Base-by-base conservation (phyloP, 2,329 filamentous ascomycete species). In the Colletotrichum falcatum region DNA sequence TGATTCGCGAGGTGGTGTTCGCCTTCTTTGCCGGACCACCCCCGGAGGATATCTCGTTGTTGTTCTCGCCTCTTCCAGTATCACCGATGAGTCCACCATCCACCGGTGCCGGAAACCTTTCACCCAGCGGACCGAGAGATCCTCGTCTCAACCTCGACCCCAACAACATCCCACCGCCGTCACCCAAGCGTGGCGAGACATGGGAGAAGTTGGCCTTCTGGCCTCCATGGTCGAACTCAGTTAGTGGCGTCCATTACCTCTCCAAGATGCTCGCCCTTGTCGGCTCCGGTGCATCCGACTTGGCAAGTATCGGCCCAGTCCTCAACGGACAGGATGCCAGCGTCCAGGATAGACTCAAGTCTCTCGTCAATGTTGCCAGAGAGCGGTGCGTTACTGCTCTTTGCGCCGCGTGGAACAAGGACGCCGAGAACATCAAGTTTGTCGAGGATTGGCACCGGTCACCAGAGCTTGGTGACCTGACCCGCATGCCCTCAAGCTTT, bases 131-230 rank as follows among this genome's bases (percentile, higher is more conserved):
- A 23, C 81, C 87, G 1, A 88, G 90, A 64, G 92, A 94, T 74
- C 90, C 92, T 55, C 89, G 92, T 1, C 95, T 97, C 81, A 92
- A 91, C 65, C 89, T 97, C 70, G 94, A 97, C 77, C 86, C 89
- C 0, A 92, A 88, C 77, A 94, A 93, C 72, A 84, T 93, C 2
- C 95, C 94, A 1, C 90, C 91, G 14, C 90, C 91, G 1, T 94
- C 92, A 0, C 93, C 94, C 0, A 93, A 87, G 74, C 89, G 88
- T 54, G 95, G 95, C 7, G 94, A 97, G 75, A 84, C 91, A 0
- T 98, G 94, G 94, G 96, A 98, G 77, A 92, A 95, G 82, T 90
- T 96, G 79, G 95, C 95, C 0, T 99, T 98, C 80, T 98, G 95
- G 95, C 95, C 95, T 5, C 96, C 95, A 0, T 92, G 93, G 82